A percentile compares a stretch with the other conserved stretches of the same genome.
Evolutionary conservation across 2,329 filamentous ascomycete species (phyloP).

Genomic region (Talaromyces rugulosus): DNA sequence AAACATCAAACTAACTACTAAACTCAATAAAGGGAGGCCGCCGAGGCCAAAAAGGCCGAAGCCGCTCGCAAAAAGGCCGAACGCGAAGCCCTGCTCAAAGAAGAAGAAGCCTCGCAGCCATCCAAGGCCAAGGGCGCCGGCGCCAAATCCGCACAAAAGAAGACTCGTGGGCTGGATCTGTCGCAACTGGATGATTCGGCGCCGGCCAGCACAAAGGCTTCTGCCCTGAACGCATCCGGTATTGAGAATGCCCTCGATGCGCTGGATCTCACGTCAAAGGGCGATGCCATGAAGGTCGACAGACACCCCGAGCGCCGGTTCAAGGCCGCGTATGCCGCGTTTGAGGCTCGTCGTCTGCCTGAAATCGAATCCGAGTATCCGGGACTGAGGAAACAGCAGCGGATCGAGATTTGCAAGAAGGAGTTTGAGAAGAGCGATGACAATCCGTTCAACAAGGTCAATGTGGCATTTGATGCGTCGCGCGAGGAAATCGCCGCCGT

Average conservation of each 20-base stretch:
- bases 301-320: slow-evolving; percentile 82
- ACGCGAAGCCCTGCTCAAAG: slow-evolving; percentile 73
- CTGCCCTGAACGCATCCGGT: slow-evolving; percentile 72
- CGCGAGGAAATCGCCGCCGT: slow-evolving; percentile 71
- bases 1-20: neutral
- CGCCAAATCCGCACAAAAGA: slow-evolving; percentile 47
- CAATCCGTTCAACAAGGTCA: slow-evolving; percentile 90
- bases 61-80: slow-evolving; percentile 87
- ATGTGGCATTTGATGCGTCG: slow-evolving; percentile 69
- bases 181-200: slow-evolving; percentile 65
- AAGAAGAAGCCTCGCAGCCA: slow-evolving; percentile 70
- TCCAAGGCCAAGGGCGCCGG: slow-evolving; percentile 58
- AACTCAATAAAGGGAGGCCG: slow-evolving; percentile 65
- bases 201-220: slow-evolving; percentile 40
- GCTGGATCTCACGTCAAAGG: slow-evolving; percentile 61
- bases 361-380: slow-evolving; percentile 84
- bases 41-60: slow-evolving; percentile 78
- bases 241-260: slow-evolving; percentile 94
- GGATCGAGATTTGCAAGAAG: slow-evolving; percentile 76
- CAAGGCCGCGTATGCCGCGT: slow-evolving; percentile 79
- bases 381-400: slow-evolving; percentile 76
- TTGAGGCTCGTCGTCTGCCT: slow-evolving; percentile 71
- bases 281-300: slow-evolving; percentile 68
- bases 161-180: slow-evolving; percentile 67
- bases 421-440: slow-evolving; percentile 94